These are phyloP conservation scores for Coemansia sp. DNA, from an alignment of 192 early-diverging fungal species.

Conservation along the genomic window DNA sequence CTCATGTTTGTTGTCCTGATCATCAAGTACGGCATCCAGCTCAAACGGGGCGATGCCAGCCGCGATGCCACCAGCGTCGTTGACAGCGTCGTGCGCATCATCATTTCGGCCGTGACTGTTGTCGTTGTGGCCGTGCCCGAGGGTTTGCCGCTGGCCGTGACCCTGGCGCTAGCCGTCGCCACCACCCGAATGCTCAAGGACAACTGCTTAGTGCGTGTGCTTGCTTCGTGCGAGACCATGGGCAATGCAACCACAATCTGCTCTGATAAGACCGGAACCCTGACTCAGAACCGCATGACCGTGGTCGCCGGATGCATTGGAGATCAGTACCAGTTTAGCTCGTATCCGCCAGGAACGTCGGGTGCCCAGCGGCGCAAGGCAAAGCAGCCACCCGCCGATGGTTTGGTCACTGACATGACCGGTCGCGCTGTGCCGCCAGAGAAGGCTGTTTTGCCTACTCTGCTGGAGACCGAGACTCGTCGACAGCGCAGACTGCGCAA, in stretches of 20 bases:
- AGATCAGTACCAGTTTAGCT: conserved; percentile 62
- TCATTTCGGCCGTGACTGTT: conserved; percentile 90
- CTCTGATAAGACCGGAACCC: conserved; percentile 98
- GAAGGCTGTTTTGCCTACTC: conserved; percentile 35
- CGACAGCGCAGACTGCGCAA: conserved; percentile 38
- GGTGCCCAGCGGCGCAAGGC: conserved; percentile 51
- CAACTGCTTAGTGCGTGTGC: conserved; percentile 93
- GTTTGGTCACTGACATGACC: conserved; percentile 48
- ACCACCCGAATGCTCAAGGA: conserved; percentile 95
- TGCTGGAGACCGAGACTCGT: conserved; percentile 39
- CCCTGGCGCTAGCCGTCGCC: conserved; percentile 89
- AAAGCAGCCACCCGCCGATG: conserved; percentile 34
- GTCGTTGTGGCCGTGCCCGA: conserved; percentile 98
- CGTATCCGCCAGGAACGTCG: conserved; percentile 49
- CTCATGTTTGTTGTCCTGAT: conserved; percentile 83
- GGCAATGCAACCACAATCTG: conserved; percentile 97
- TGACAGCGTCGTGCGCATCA: conserved; percentile 66
- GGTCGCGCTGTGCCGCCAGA: conserved; percentile 44
- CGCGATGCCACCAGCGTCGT: conserved; percentile 56
- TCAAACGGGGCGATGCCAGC: conserved; percentile 36
- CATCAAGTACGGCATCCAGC: conserved; percentile 79
- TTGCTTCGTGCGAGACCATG: conserved; percentile 99
- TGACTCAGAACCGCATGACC: conserved; percentile 97
- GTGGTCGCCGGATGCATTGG: conserved; percentile 87
- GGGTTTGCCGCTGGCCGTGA: conserved; percentile 96